These are phyloP conservation scores for Zasmidium angulare DNA, from an alignment of 2,329 filamentous ascomycete species.

Conservation along the genomic window DNA sequence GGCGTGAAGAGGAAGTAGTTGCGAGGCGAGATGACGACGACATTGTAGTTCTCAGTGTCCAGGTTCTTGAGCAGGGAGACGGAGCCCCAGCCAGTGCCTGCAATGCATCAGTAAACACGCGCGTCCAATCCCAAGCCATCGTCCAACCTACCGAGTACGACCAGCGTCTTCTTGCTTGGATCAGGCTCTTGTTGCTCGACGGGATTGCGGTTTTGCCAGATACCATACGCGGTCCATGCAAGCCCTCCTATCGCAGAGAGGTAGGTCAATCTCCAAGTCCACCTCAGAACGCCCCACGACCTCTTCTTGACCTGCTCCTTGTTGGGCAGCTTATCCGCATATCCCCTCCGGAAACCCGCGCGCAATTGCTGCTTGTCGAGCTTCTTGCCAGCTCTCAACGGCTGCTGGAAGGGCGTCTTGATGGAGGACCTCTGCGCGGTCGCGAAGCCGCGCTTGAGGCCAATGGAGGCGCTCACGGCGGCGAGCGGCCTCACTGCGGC, in stretches of 20 bases:
- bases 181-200: slow-evolving; percentile 75
- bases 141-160: slow-evolving; percentile 73
- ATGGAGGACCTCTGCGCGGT: slow-evolving; percentile 13
- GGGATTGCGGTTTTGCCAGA: slow-evolving; percentile 81
- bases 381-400: slow-evolving; percentile 17
- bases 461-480: slow-evolving; percentile 25
- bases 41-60: slow-evolving; percentile 98
- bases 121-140: not conserved
- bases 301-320: slow-evolving; percentile 49
- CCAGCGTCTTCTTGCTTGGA: slow-evolving; percentile 92
- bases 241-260: slow-evolving; percentile 68
- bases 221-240: slow-evolving; percentile 73
- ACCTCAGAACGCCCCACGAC: slow-evolving; percentile 68
- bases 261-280: slow-evolving; percentile 81
- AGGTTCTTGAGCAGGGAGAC: slow-evolving; percentile 97
- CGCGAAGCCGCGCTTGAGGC: slow-evolving; percentile 26
- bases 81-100: slow-evolving; percentile 94
- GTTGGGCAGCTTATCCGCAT: slow-evolving; percentile 33
- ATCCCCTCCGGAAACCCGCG: slow-evolving; percentile 29
- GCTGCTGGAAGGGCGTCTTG: slow-evolving; percentile 20
- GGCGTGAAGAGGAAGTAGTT: slow-evolving; percentile 99
- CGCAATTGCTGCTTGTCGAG: slow-evolving; percentile 18
- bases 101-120: slow-evolving; percentile 8
- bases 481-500: slow-evolving; percentile 27
- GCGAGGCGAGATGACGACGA: slow-evolving; percentile 87